Percentiles rank a stretch among this genome's conserved stretches.
phyloP scores from a whole-genome alignment of 371 early-diverging fungal genomes.

The Syncephalis fuscata region DNA sequence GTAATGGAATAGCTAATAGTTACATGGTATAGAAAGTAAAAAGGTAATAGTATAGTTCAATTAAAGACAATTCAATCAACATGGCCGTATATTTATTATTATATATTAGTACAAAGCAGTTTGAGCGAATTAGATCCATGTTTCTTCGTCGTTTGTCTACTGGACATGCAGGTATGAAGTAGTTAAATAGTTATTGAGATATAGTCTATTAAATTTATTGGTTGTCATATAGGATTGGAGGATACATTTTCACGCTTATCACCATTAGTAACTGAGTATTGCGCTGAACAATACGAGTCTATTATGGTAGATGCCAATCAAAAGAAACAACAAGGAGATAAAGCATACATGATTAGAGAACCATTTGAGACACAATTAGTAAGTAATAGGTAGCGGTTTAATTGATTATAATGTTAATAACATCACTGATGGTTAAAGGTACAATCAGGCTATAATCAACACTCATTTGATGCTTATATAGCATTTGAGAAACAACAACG shows the following conservation, averaged over 20 bases:
- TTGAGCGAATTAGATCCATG: too few species aligned
- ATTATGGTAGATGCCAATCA: background rate
- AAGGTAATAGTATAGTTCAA: too few species aligned
- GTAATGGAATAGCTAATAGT: too few species aligned
- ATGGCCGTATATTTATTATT: too few species aligned
- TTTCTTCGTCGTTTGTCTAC: too few species aligned
- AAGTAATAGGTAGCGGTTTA: background rate
- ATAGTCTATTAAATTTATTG: too few species aligned
- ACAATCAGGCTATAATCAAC: background rate
- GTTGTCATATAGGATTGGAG: background rate
- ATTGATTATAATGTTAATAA: background rate
- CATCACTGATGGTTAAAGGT: background rate
- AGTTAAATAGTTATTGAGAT: too few species aligned
- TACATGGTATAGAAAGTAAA: too few species aligned
- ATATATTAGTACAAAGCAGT: too few species aligned
- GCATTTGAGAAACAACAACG: slow-evolving; percentile 8
- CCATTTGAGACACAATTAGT: background rate
- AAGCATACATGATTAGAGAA: background rate
- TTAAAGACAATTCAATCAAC: too few species aligned
- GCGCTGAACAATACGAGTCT: background rate
- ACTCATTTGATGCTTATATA: slow-evolving; percentile 6
- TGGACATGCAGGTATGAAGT: too few species aligned
- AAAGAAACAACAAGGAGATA: background rate
- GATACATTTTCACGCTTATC: background rate
- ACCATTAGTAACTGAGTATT: background rate